Percentiles rank a stretch among this genome's conserved stretches.
Evolutionary conservation across 495 filamentous ascomycete species (phyloP).

Genomic region (Talaromyces proteolyticus): DNA sequence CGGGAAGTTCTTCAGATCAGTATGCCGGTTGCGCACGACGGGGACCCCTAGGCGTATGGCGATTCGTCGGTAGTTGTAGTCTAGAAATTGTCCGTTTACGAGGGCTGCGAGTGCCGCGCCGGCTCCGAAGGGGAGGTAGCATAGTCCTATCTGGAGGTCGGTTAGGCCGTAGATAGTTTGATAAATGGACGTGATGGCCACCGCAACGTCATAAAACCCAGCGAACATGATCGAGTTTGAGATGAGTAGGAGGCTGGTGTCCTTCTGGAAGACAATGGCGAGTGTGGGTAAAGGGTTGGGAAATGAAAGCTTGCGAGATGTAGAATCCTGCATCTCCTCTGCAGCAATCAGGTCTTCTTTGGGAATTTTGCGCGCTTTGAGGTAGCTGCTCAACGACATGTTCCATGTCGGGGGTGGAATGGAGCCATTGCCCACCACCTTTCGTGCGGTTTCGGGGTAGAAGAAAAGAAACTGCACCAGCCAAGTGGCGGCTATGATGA

Average conservation of each 20-base stretch:
- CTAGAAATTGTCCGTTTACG: constrained; percentile 68
- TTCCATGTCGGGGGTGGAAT: constrained; percentile 21
- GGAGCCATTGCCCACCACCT: constrained; percentile 64
- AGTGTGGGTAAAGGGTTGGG: constrained; percentile 25
- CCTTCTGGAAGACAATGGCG: constrained; percentile 46
- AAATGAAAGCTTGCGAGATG: constrained; percentile 26
- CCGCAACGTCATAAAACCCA: constrained; percentile 31
- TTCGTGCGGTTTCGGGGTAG: constrained; percentile 65
- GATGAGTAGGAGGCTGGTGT: constrained; percentile 46
- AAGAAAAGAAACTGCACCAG: constrained; percentile 39
- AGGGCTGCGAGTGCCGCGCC: constrained; percentile 80
- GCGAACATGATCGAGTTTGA: constrained; percentile 33
- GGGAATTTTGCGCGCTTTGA: constrained; percentile 17
- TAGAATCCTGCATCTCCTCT: constrained; percentile 14
- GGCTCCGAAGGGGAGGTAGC: constrained; percentile 31
- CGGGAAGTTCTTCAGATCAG: constrained; percentile 28
- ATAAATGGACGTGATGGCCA: constrained; percentile 27
- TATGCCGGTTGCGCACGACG: constrained; percentile 36
- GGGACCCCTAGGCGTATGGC: constrained; percentile 27
- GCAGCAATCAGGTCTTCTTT: constrained; percentile 12
- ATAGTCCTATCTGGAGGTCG: constrained; percentile 31
- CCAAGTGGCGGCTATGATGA: constrained; percentile 24
- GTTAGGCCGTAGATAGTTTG: constrained; percentile 20
- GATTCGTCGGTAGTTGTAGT: constrained; percentile 42
- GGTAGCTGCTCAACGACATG: constrained; percentile 23